Evolutionary conservation across 352 stramenopile species (phyloP).

Genomic region (Pythium monospermum): DNA sequence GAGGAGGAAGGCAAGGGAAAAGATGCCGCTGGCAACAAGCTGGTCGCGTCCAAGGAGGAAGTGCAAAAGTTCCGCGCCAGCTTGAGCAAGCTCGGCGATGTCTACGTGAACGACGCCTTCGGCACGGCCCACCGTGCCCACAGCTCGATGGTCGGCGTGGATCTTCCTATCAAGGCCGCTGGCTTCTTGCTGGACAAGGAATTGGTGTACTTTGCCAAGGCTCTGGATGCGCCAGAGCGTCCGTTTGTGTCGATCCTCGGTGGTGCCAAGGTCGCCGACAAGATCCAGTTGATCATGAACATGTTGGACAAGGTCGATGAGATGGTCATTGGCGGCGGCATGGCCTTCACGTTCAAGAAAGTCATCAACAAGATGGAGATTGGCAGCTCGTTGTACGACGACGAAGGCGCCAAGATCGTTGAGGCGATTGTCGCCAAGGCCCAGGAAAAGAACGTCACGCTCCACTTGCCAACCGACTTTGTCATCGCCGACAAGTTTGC

Average conservation of each 20-base stretch:
- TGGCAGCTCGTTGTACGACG: conserved; percentile 92
- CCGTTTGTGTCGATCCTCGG: conserved; percentile 98
- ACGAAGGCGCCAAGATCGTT: conserved; percentile 82
- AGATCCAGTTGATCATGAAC: conserved; percentile 99
- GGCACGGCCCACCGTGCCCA: conserved; percentile 98
- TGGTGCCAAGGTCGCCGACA: conserved; percentile 99
- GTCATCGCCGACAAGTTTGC: conserved; percentile 98
- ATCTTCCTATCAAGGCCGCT: conserved; percentile 82
- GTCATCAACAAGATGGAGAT: conserved; percentile 95
- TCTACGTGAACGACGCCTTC: conserved; percentile 99
- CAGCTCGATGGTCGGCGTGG: conserved; percentile 97
- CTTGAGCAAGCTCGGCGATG: conserved; percentile 91
- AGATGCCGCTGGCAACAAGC: conserved; percentile 78
- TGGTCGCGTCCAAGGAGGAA: conserved; percentile 91
- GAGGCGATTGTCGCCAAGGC: conserved; percentile 95
- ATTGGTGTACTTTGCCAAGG: conserved; percentile 98
- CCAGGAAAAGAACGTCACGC: conserved; percentile 95
- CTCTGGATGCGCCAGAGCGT: conserved; percentile 95
- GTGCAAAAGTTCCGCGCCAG: conserved; percentile 89
- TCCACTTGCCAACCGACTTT: conserved; percentile 97
- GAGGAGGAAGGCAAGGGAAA: conserved; percentile 94
- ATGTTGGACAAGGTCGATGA: conserved; percentile 99
- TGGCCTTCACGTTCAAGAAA: conserved; percentile 99
- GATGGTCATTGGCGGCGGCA: conserved; percentile 98
- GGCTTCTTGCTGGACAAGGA: conserved; percentile 99